Conservation (phyloP, 768 basidiomycete genomes). For the Xerocomellus amylosporus region DNA sequence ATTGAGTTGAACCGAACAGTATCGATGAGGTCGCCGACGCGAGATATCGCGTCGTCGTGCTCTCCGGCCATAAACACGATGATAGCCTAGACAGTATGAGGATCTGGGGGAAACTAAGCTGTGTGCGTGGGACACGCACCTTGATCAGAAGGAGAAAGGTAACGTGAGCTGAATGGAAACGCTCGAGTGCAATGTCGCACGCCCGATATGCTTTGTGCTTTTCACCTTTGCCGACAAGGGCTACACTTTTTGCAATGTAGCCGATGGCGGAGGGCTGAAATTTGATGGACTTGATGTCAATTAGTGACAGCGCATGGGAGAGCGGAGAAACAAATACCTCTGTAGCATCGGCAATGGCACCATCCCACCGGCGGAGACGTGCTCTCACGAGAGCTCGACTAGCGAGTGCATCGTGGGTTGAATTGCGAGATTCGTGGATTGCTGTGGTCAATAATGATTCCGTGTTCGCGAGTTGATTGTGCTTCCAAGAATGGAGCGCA, state of each 20-base stretch:
- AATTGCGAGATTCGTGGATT: not conserved
- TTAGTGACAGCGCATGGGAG: not conserved
- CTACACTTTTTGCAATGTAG: not conserved
- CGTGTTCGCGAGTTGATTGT: not conserved
- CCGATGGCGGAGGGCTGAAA: not conserved
- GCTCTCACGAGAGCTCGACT: not conserved
- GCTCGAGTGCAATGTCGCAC: not conserved
- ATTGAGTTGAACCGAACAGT: not conserved
- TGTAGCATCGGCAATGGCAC: not conserved
- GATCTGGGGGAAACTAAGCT: fast-evolving
- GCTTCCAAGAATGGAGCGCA: not conserved
- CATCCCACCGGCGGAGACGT: not conserved
- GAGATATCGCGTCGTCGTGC: not conserved
- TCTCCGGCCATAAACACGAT: not conserved
- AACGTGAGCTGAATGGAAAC: not conserved
- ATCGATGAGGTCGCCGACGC: not conserved
- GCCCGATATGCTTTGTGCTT: not conserved
- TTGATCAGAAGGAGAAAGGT: not conserved
- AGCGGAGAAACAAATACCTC: not conserved
- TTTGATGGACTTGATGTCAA: not conserved
- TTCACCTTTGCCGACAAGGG: not conserved
- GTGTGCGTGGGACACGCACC: not conserved
- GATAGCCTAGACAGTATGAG: not conserved
- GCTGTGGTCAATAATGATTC: not conserved
- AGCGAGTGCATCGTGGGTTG: not conserved